Conservation (phyloP, 139 green algal species). For the Coelastrella sp. region DNA sequence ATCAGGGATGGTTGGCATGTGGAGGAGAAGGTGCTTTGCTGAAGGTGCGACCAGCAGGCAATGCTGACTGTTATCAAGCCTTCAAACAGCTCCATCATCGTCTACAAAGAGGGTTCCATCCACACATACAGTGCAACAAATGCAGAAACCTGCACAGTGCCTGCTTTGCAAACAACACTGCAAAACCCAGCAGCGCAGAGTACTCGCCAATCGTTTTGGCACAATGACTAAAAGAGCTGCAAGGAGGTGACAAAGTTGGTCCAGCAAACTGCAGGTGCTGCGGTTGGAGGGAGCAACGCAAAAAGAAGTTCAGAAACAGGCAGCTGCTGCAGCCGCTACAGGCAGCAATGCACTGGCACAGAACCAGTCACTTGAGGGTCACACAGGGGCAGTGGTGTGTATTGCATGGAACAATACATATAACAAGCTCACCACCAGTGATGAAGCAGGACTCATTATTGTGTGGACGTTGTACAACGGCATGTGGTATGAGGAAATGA, state of each 20-base stretch:
- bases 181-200: too few relatives aligned
- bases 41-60: slow-evolving; percentile 67
- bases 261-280: slow-evolving; percentile 54
- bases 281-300: slow-evolving; percentile 61
- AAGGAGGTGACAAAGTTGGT: neutral
- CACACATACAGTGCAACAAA: too few relatives aligned
- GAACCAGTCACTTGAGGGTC: slow-evolving; percentile 87
- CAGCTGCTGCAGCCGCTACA: slow-evolving; percentile 23
- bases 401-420: slow-evolving; percentile 83
- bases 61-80: neutral
- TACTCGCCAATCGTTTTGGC: too few relatives aligned
- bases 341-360: slow-evolving; percentile 65
- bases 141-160: too few relatives aligned
- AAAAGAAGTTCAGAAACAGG: slow-evolving; percentile 50
- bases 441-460: slow-evolving; percentile 88
- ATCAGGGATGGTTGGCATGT: slow-evolving; percentile 83
- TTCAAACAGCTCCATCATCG: too few relatives aligned
- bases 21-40: slow-evolving; percentile 82
- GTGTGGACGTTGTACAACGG: slow-evolving; percentile 89
- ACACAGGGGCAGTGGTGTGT: slow-evolving; percentile 71
- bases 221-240: neutral
- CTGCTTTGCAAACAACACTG: too few relatives aligned
- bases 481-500: slow-evolving; percentile 93
- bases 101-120: too few relatives aligned
- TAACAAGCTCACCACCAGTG: slow-evolving; percentile 85